Conservation (phyloP, 2,329 filamentous ascomycete genomes). For the Fusarium verrucosum region DNA sequence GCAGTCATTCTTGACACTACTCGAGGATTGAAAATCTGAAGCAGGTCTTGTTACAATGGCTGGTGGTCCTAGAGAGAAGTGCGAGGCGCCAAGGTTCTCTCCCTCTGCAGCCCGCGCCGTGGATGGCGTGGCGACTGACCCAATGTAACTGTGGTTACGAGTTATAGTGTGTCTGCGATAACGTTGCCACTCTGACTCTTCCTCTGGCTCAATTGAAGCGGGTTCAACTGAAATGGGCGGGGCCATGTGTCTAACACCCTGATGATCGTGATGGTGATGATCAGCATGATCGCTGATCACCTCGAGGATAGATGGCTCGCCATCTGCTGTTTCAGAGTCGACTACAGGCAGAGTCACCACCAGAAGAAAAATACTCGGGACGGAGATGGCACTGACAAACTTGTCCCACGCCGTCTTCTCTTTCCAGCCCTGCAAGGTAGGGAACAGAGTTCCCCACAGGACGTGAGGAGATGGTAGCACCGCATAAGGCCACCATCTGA, state of each 20-base stretch:
- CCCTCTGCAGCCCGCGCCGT: slow-evolving; percentile 32
- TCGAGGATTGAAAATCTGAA: slow-evolving; percentile 48
- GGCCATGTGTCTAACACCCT: slow-evolving; percentile 47
- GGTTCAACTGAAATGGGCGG: slow-evolving; percentile 51
- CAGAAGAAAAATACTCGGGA: slow-evolving; percentile 89
- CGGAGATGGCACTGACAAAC: slow-evolving; percentile 80
- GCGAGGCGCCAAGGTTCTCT: slow-evolving; percentile 33
- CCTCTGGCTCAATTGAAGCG: slow-evolving; percentile 53
- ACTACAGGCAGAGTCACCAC: slow-evolving; percentile 93
- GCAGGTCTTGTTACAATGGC: slow-evolving; percentile 45
- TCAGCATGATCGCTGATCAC: slow-evolving; percentile 45
- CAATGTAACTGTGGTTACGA: slow-evolving; percentile 40
- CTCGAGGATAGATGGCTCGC: slow-evolving; percentile 40
- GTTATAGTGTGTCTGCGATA: slow-evolving; percentile 60
- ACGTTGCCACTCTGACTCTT: slow-evolving; percentile 67
- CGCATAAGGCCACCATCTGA: slow-evolving; percentile 84
- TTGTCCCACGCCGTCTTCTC: slow-evolving; percentile 88
- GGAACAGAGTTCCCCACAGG: slow-evolving; percentile 80
- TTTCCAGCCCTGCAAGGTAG: slow-evolving; percentile 83
- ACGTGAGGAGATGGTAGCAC: slow-evolving; percentile 76
- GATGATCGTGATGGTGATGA: slow-evolving; percentile 35
- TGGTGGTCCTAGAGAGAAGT: slow-evolving; percentile 37
- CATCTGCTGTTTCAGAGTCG: slow-evolving; percentile 71
- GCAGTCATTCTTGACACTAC: slow-evolving; percentile 51
- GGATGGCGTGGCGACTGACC: slow-evolving; percentile 29